Conservation (phyloP, 129 eudicot genomes). For the Helichrysum umbraculigerum region DNA sequence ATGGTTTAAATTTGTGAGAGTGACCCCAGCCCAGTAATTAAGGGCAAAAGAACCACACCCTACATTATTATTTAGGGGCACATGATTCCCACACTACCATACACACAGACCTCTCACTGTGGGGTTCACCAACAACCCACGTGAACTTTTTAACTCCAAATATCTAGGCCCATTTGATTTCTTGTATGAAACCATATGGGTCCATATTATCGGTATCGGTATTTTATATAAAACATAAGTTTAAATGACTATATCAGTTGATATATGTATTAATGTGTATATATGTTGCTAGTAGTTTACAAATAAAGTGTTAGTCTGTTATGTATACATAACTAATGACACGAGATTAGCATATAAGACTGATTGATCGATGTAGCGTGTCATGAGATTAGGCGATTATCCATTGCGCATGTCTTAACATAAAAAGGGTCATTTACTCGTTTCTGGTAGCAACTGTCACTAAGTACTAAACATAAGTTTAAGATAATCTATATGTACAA, state of each 20-base stretch:
- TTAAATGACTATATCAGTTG: background rate
- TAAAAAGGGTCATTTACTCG: too few species aligned
- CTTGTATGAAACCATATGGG: background rate
- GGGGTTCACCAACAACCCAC: constrained; percentile 36
- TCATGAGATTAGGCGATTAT: too few species aligned
- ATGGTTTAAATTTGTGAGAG: constrained; percentile 26
- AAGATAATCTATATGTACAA: background rate
- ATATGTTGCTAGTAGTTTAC: background rate
- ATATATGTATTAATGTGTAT: too few species aligned
- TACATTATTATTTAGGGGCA: constrained; percentile 25
- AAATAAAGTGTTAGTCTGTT: background rate
- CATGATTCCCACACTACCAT: constrained; percentile 30
- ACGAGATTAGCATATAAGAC: background rate
- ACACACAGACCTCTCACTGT: constrained; percentile 21
- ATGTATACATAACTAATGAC: background rate
- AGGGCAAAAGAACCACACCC: constrained; percentile 30
- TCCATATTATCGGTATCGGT: background rate
- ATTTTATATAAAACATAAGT: background rate
- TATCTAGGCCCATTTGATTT: constrained; percentile 20
- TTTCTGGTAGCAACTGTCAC: too few species aligned
- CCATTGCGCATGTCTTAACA: too few species aligned
- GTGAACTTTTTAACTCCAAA: constrained; percentile 26
- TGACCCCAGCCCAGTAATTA: constrained; percentile 34
- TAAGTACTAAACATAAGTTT: too few species aligned
- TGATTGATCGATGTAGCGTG: too few species aligned